These are phyloP conservation scores for Adansonia rubrostipa DNA, from an alignment of 441 rosid genomes.

Conservation along the genomic window DNA sequence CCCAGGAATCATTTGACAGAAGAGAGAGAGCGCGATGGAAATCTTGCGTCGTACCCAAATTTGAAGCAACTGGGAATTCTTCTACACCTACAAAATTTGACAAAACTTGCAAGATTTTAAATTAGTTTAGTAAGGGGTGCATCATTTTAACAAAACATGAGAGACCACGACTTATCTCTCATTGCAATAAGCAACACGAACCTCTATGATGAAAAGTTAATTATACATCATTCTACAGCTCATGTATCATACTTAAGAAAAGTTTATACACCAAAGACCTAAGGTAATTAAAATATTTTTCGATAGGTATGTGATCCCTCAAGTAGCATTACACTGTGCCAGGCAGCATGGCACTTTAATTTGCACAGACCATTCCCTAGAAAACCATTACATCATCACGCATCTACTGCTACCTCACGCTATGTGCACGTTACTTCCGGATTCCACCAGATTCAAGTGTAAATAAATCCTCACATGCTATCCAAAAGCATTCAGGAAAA, in stretches of 20 bases:
- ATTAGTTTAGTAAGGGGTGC: slow-evolving; percentile 9
- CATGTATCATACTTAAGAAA: not conserved
- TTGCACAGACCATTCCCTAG: not conserved
- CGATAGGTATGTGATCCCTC: not conserved
- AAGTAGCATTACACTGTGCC: not conserved
- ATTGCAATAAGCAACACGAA: not conserved
- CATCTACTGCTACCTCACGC: not conserved
- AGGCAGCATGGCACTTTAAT: not conserved
- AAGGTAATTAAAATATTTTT: not conserved
- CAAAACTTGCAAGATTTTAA: not conserved
- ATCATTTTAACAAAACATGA: not conserved
- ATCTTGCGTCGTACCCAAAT: slow-evolving; percentile 59
- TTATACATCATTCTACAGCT: no score
- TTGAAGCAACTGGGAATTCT: slow-evolving; percentile 57
- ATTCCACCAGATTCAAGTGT: not conserved
- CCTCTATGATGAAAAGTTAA: no score
- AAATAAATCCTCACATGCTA: not conserved
- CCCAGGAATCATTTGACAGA: slow-evolving; percentile 88
- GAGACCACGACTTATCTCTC: not conserved
- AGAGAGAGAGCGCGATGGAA: slow-evolving; percentile 99
- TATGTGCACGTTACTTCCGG: not conserved
- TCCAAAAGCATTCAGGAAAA: not conserved
- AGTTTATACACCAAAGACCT: no score
- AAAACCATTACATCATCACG: not conserved
- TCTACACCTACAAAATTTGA: slow-evolving; percentile 47